phyloP scores from a whole-genome alignment of 495 filamentous ascomycete genomes.

The Penicillium ochrochloron region DNA sequence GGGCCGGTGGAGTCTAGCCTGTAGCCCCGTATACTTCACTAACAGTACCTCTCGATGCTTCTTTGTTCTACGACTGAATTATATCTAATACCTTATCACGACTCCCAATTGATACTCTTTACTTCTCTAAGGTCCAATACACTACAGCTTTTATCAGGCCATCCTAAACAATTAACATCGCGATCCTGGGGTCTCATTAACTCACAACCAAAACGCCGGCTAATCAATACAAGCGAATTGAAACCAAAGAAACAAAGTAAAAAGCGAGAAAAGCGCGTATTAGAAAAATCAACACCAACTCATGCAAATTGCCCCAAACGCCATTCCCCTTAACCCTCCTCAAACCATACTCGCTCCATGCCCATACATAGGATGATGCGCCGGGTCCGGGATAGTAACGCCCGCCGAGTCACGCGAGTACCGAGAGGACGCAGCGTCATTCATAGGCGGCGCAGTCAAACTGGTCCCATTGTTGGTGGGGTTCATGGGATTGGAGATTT shows the following conservation, averaged over 20 bases:
- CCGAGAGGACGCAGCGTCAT: conserved; percentile 45
- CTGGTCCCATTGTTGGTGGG: conserved; percentile 17
- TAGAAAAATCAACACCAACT: not conserved
- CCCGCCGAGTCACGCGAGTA: conserved; percentile 43
- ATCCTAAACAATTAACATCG: not conserved
- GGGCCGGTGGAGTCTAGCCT: not conserved
- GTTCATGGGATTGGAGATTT: conserved; percentile 45
- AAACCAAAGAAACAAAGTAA: not conserved
- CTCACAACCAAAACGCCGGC: conserved; percentile 6
- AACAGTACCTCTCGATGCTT: not conserved
- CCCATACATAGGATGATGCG: conserved; percentile 50
- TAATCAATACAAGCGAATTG: conserved; percentile 11
- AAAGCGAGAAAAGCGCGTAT: not conserved
- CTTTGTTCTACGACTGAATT: not conserved
- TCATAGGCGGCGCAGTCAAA: not conserved
- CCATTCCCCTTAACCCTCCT: not conserved
- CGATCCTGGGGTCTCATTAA: conserved; percentile 15
- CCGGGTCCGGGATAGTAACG: conserved; percentile 46
- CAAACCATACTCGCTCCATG: conserved; percentile 29
- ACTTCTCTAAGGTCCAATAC: not conserved
- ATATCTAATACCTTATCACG: not conserved
- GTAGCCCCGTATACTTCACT: not conserved
- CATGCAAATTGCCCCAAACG: conserved; percentile 3
- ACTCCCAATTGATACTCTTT: not conserved
- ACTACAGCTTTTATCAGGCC: not conserved